A percentile compares a stretch with the other conserved stretches of the same genome.
Conservation (phyloP, 2,329 filamentous ascomycete genomes). For the Talaromyces funiculosus region DNA sequence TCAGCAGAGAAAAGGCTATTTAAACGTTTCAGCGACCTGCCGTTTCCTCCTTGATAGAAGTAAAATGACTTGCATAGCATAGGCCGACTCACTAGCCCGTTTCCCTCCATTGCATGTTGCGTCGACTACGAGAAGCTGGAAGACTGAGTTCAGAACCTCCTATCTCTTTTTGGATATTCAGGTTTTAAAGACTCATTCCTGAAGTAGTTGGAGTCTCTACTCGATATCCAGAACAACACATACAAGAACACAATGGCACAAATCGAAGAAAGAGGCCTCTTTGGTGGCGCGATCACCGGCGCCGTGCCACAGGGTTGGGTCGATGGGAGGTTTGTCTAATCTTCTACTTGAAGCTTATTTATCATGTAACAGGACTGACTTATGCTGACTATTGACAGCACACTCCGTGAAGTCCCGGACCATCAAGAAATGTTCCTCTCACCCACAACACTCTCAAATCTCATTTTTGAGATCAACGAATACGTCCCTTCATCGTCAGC, state of each 20-base stretch:
- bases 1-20: neutral
- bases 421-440: slow-evolving; percentile 93
- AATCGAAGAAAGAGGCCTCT: slow-evolving; percentile 26
- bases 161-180: too few relatives aligned
- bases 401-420: slow-evolving; percentile 35
- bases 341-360: neutral
- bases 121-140: neutral
- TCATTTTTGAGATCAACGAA: slow-evolving; percentile 88
- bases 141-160: too few relatives aligned
- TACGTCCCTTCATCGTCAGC: slow-evolving; percentile 50
- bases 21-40: neutral
- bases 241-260: neutral
- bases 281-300: slow-evolving; percentile 32
- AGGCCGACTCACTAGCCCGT: neutral
- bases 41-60: neutral
- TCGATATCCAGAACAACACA: neutral
- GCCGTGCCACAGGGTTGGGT: slow-evolving; percentile 31
- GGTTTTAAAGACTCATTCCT: too few relatives aligned
- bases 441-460: slow-evolving; percentile 71
- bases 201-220: neutral
- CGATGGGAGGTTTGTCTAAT: slow-evolving; percentile 29
- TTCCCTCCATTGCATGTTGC: neutral
- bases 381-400: slow-evolving; percentile 18
- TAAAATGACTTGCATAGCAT: neutral
- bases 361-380: neutral